Percentiles rank a stretch among this genome's conserved stretches.
Evolutionary conservation across 176 grass and related monocot genomes (phyloP).

Genomic region (Carex kokanica): DNA sequence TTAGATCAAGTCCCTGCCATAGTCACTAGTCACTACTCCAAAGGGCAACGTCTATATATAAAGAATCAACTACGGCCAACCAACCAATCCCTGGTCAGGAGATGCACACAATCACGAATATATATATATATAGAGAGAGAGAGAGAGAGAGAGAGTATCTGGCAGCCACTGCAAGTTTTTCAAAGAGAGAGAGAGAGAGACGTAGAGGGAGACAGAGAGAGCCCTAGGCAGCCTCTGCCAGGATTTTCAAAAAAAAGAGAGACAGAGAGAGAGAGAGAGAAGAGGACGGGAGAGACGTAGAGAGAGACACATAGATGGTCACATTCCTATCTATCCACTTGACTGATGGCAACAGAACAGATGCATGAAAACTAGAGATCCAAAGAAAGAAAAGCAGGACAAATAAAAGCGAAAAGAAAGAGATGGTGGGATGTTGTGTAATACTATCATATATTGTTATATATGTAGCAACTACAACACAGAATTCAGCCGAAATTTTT

Average conservation of each 20-base stretch:
- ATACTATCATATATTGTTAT: not conserved
- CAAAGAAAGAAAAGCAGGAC: constrained; percentile 14
- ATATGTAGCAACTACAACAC: not conserved
- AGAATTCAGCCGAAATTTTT: not conserved
- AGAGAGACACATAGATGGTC: constrained; percentile 18
- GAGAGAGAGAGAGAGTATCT: too few relatives aligned
- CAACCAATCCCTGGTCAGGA: not conserved
- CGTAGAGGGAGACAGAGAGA: too few relatives aligned
- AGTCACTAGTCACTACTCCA: not conserved
- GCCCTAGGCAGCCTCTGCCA: too few relatives aligned
- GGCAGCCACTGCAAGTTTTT: too few relatives aligned
- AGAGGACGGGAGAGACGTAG: not conserved
- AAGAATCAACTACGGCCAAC: not conserved
- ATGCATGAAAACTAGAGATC: constrained; percentile 27
- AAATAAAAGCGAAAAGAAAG: constrained; percentile 4
- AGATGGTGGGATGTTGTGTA: not conserved
- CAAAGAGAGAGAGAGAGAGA: too few relatives aligned
- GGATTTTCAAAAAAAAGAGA: too few relatives aligned
- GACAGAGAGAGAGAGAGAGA: constrained; percentile 13
- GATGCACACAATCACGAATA: not conserved
- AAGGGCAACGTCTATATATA: not conserved
- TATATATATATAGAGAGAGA: too few relatives aligned
- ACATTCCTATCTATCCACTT: constrained; percentile 30
- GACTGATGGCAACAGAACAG: constrained; percentile 27
- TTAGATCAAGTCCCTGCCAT: not conserved